Evolutionary conservation across 1,139 yeast species (phyloP), one percentile per base, ranked within the genome.

Genomic region (Geotrichum bryndzae): DNA sequence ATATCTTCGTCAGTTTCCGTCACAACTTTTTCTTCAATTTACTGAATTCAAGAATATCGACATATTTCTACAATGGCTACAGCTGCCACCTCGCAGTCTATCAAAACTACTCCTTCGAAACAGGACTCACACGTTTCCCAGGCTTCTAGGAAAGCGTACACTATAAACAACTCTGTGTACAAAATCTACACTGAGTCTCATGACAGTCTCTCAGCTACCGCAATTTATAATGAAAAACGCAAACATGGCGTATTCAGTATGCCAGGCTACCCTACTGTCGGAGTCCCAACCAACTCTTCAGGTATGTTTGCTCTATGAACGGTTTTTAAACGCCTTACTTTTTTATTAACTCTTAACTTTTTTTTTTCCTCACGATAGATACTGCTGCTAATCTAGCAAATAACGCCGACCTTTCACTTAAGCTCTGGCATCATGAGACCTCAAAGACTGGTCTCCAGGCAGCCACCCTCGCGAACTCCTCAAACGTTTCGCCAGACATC

Each of bases 161-260:
- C 53, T 8, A 62, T 62, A n/a, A 62, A 62, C 61, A 51, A 63
- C 35, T 51, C 61, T 5, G 58, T 54, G 7, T 59, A 60, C 33
- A 18, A 54, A n/a, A 48, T 63, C 29, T 63, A 63, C 46, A 63
- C 61, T 13, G 59, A 63, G 35, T 50, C 58, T n/a, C 61, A 58
- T 23, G 60, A 60, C 22, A 57, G 54, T n/a, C 62, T 63, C 22
- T 63, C 65, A 10, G 62, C 60, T 10, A 60, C 65, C 7, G 96
- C 96, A 2, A 74, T 86, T 61, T 90, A 89, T 76, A 87, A 85
- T 68, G 92, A 90, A 66, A 87, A 87, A 70, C 76, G 87, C 71
- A 88, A 83, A 70, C 87, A 86, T 70, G 96, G 96, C 51, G 80
- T 86, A 59, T 90, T 80, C 75, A 81, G 82, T 66, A 80, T 84